Base-by-base conservation (phyloP, 257 asterid genomes). In the Rhazya stricta region DNA sequence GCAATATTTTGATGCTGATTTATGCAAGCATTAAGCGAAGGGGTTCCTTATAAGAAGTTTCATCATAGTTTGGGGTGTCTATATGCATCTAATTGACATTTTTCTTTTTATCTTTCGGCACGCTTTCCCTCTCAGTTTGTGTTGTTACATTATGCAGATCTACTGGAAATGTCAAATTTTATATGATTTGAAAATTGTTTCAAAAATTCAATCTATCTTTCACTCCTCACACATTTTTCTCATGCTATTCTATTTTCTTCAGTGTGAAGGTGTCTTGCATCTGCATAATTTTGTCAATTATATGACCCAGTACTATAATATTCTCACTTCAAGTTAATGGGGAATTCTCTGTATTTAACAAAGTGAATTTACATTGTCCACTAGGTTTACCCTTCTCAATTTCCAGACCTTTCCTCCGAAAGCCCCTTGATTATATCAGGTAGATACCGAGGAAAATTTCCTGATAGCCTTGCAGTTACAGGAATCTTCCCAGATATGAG, bases 341-440 rank as follows among this genome's bases (percentile, higher is more conserved):
- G 72, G 21, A 39, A 25, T 80, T 39, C 37, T 2, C 50, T 29
- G 21, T 12, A 10, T 15, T 39, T 10, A 76, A 37, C 27, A 76
- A 74, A 19, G 30, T 71, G 25, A 9, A 10, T 16, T 39, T 72
- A 41, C 45, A 11, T 39, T 63, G 32, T 66, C 62, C 65, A 19
- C 41, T 82, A 92, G 99, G 98, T 95, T 77, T 89, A 83, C 81
- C 98, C 98, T 65, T 79, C 89, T 78, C 88, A 80, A 86, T 82
- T 89, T 74, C 97, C 96, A 27, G 99, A 95, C 81, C 85, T 95
- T 79, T 95, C 97, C 36, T 88, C 89, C 34, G 90, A 80, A 76
- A 79, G 94, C 79, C 96, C 93, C 75, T 81, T 91, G 89, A 82
- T 95, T 76, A 67, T 95, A 81, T 87, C 93, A 27, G 98, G 98